Conservation (phyloP, 345 rosid genomes). For the Gossypium rotundifolium region DNA sequence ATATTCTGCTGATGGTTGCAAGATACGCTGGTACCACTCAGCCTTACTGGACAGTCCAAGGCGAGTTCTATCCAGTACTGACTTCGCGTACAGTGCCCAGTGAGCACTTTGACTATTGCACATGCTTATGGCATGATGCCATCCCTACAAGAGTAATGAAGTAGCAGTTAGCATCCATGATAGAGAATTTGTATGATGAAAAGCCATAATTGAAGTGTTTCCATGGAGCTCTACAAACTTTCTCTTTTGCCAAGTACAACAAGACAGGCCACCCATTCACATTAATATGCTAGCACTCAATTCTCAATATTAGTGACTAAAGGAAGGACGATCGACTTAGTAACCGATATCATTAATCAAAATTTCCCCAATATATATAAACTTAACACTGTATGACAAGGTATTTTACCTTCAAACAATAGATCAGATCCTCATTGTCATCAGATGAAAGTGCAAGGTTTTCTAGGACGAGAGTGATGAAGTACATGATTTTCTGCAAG, state of each 20-base stretch:
- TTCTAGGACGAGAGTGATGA: background rate
- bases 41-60: slow-evolving; percentile 81
- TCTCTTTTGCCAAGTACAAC: background rate
- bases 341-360: background rate
- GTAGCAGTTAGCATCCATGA: slow-evolving; percentile 4
- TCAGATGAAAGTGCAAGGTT: slow-evolving; percentile 2
- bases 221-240: background rate
- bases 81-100: slow-evolving; percentile 94
- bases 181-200: background rate
- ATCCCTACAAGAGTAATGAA: slow-evolving; percentile 52
- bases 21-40: slow-evolving; percentile 70
- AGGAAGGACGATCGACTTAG: background rate
- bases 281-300: background rate
- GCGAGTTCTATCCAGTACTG: slow-evolving; percentile 92
- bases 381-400: background rate
- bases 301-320: background rate
- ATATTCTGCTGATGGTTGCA: slow-evolving; percentile 95
- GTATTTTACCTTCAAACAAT: slow-evolving; percentile 78
- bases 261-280: background rate
- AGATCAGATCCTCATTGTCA: slow-evolving; percentile 85
- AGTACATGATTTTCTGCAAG: slow-evolving; percentile 7
- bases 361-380: background rate
- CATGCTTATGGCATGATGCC: slow-evolving; percentile 68
- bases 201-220: background rate
- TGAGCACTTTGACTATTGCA: slow-evolving; percentile 45